Percentiles rank a stretch among this genome's conserved stretches.
Evolutionary conservation across 2,329 filamentous ascomycete species (phyloP).

Genomic region (Hypoxylon sp.): DNA sequence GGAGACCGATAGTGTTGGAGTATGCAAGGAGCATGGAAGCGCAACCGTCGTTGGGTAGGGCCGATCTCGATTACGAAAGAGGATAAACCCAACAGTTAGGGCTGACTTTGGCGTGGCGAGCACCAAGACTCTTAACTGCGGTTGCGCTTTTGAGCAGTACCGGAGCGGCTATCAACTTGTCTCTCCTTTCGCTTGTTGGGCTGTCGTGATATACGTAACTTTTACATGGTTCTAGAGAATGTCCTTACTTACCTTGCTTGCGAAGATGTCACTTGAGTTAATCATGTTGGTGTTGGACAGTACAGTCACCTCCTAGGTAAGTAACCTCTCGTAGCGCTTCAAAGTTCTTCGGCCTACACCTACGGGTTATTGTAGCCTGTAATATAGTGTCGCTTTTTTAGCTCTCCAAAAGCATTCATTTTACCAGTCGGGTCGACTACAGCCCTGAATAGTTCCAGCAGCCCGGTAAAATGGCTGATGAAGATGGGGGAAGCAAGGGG

Average conservation of each 20-base stretch:
- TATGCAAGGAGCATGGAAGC: conserved; percentile 25
- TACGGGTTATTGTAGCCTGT: neutral
- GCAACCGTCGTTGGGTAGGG: conserved; percentile 14
- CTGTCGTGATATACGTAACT: conserved; percentile 27
- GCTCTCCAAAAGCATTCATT: conserved; percentile 12
- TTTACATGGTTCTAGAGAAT: conserved; percentile 18
- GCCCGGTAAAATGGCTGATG: conserved; percentile 46
- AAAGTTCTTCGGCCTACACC: neutral
- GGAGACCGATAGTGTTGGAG: conserved; percentile 20
- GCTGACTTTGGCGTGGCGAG: conserved; percentile 22
- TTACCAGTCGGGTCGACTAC: conserved; percentile 26
- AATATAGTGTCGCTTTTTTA: conserved; percentile 20
- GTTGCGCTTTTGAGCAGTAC: neutral
- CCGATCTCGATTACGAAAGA: conserved; percentile 21
- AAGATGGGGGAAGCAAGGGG: conserved; percentile 43
- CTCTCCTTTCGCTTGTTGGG: neutral
- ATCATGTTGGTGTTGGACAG: neutral
- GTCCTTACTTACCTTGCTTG: conserved; percentile 13
- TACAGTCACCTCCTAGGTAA: too few species aligned
- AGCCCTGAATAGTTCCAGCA: conserved; percentile 44
- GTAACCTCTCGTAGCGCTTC: neutral
- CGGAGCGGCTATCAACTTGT: conserved; percentile 11
- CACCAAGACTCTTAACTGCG: conserved; percentile 3
- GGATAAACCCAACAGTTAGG: conserved; percentile 23
- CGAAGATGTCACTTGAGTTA: conserved; percentile 17